Base-by-base conservation (phyloP, 108 stramenopile species). In the Phaeodactylum tricornutum region DNA sequence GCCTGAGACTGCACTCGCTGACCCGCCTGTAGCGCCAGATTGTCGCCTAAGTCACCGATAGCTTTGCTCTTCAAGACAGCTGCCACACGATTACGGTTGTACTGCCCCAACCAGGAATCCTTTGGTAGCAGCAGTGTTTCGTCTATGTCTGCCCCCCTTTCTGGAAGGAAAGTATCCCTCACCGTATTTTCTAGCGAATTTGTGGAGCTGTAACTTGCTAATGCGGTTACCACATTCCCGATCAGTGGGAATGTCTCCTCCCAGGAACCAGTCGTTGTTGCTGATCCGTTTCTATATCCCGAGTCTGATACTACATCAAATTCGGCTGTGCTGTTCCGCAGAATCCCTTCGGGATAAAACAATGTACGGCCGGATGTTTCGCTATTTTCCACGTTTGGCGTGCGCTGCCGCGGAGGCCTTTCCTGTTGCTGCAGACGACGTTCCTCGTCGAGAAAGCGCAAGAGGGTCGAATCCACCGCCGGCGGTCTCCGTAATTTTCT, bases 401-500 rank as follows among this genome's bases (percentile, higher is more conserved):
- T n/a, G n/a, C n/a, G n/a, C n/a, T n/a, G n/a, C n/a, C n/a, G n/a
- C n/a, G n/a, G n/a, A n/a, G n/a, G n/a, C n/a, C n/a, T n/a, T n/a
- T n/a, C n/a, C n/a, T n/a, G n/a, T n/a, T n/a, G n/a, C n/a, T n/a
- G n/a, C n/a, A n/a, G n/a, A n/a, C n/a, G n/a, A n/a, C n/a, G n/a
- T n/a, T n/a, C n/a, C n/a, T n/a, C n/a, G n/a, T 75, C 70, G 24
- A 86, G 50, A 56, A 81, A 86, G 38, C 80, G 63, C 27, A 86
- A 36, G 27, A 86, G 37, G 14, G 74, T 28, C 1, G 84, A 86
- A 61, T 86, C 84, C 11, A 86, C 80, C 2, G 80, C 44, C 0
- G 84, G 84, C 21, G 84, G 74, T 15, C 57, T 38, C 0, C 37
- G 5, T 0, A 51, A 22, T 47, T 8, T 12, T 9, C 7, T 29